phyloP scores from a whole-genome alignment of 2,329 filamentous ascomycete genomes.

The Alternaria arborescens region DNA sequence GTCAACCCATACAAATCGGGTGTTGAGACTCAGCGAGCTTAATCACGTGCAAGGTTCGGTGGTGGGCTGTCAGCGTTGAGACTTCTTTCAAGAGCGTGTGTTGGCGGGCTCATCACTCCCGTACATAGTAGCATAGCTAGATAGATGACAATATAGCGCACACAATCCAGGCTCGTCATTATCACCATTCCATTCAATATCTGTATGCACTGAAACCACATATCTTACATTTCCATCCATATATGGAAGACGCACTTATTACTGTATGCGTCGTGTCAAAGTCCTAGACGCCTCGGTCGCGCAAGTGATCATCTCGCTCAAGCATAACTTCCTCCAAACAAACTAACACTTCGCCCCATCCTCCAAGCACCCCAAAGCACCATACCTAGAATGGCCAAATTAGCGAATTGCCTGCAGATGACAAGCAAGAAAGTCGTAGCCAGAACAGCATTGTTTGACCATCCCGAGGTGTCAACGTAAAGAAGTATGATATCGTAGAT shows the following conservation, averaged over 20 bases:
- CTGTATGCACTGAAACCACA: no score
- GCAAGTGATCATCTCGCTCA: neutral
- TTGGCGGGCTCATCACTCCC: neutral
- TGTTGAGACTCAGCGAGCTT: neutral
- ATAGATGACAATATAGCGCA: no score
- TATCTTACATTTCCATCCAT: no score
- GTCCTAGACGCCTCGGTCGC: neutral
- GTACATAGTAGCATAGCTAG: no score
- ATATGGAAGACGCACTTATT: no score
- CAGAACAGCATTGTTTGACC: neutral
- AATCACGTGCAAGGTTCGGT: neutral
- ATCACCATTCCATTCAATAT: no score
- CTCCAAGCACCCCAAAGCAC: slow-evolving; percentile 17
- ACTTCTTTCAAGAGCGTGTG: neutral
- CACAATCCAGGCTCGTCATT: no score
- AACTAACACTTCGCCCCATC: slow-evolving; percentile 7
- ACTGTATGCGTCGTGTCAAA: neutral
- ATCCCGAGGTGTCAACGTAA: slow-evolving; percentile 2
- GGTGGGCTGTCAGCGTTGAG: neutral
- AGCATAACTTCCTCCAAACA: slow-evolving; percentile 5
- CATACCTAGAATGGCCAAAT: slow-evolving; percentile 9
- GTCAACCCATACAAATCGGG: neutral
- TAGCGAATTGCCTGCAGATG: slow-evolving; percentile 9
- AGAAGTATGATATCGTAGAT: slow-evolving; percentile 14
- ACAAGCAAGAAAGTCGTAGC: slow-evolving; percentile 11